Conservation (phyloP, 495 filamentous ascomycete genomes). For the Sordaria brevicollis region DNA sequence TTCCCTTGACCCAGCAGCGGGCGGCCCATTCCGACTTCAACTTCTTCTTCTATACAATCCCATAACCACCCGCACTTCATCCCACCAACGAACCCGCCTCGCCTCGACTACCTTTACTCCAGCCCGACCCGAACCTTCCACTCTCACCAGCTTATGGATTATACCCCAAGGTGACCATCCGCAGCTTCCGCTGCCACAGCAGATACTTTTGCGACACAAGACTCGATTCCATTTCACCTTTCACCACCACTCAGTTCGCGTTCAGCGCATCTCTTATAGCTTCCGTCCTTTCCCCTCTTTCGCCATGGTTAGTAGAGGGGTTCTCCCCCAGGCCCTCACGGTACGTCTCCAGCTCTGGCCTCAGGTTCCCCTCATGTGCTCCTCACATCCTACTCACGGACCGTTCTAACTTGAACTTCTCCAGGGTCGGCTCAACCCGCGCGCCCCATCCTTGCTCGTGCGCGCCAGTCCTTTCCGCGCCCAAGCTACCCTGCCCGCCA, state of each 20-base stretch:
- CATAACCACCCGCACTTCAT: background rate
- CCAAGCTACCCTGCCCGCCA: background rate
- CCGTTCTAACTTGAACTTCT: constrained; percentile 6
- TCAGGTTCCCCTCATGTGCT: background rate
- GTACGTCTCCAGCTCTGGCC: background rate
- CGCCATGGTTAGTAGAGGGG: background rate
- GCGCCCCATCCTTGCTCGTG: background rate
- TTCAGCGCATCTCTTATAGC: background rate
- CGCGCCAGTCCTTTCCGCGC: background rate
- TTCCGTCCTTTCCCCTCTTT: background rate
- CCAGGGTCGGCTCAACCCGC: constrained; percentile 17
- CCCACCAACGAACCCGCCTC: background rate
- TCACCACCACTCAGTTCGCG: background rate
- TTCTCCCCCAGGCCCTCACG: background rate
- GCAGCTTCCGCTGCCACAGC: constrained; percentile 12
- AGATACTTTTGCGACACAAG: background rate
- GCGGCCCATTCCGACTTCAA: background rate
- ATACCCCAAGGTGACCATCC: constrained; percentile 10
- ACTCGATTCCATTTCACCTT: background rate
- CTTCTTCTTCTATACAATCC: background rate
- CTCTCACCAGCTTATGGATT: constrained; percentile 7
- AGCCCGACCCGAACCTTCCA: background rate
- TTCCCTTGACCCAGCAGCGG: background rate
- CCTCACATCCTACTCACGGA: background rate
- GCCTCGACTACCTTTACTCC: background rate